Conservation (phyloP, 2,329 filamentous ascomycete species). For the Lecanicillium sp. region DNA sequence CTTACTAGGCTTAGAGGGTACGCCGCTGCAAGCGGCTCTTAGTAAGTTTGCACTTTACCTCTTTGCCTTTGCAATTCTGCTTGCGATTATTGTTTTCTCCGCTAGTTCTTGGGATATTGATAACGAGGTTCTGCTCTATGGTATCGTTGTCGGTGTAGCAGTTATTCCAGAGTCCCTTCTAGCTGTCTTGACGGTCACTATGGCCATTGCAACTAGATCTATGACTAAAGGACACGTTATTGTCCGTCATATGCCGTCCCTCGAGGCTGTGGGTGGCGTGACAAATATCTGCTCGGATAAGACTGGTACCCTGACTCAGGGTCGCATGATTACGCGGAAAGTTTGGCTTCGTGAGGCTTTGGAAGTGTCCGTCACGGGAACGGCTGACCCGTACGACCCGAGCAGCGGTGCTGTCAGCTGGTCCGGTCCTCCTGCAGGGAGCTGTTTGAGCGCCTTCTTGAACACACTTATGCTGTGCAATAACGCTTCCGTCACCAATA, state of each 20-base stretch:
- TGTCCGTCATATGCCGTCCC: conserved; percentile 54
- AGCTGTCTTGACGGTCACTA: conserved; percentile 63
- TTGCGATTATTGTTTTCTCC: conserved; percentile 54
- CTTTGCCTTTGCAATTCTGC: conserved; percentile 60
- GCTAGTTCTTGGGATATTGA: conserved; percentile 44
- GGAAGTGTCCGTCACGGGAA: conserved; percentile 42
- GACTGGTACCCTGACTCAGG: conserved; percentile 58
- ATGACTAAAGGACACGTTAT: conserved; percentile 59
- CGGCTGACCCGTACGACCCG: conserved; percentile 53
- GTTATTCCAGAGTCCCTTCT: conserved; percentile 61
- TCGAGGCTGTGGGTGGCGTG: conserved; percentile 63
- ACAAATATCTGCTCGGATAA: conserved; percentile 65
- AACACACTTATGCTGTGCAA: conserved; percentile 55
- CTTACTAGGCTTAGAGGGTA: conserved; percentile 62
- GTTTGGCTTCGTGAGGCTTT: conserved; percentile 52
- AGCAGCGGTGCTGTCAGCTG: conserved; percentile 44
- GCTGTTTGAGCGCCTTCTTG: conserved; percentile 37
- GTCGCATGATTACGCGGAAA: conserved; percentile 58
- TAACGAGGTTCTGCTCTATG: conserved; percentile 52
- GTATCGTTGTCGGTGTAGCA: conserved; percentile 52
- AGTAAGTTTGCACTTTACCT: conserved; percentile 77
- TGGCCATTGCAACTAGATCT: conserved; percentile 56
- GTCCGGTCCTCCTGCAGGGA: conserved; percentile 30
- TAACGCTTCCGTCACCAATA: conserved; percentile 41
- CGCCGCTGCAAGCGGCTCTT: conserved; percentile 75